Evolutionary conservation across 805 yeast species (phyloP), one percentile per base, ranked within the genome.

Genomic region (Barnettozyma vustinii): DNA sequence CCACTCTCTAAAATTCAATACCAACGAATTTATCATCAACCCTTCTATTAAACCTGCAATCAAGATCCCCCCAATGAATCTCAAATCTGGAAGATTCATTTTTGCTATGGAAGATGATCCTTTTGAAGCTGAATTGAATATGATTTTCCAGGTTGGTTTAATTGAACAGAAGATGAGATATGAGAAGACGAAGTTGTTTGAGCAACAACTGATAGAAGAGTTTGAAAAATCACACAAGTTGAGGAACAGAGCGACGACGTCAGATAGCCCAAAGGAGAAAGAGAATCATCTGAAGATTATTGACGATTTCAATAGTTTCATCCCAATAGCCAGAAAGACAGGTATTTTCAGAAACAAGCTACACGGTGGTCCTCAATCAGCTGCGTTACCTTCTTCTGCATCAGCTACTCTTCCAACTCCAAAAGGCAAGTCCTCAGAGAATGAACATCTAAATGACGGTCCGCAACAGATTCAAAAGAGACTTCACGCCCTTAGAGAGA

Each of bases 21-120:
- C 68, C 20, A 61, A 65, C 40, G 67, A 71, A 41, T 50, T 66
- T 21, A 63, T 69, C 6, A 70, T 73, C 12, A 56, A 58, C 42
- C 80, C 79, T 16, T 52, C 73, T 42, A 54, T 65, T 2, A 67
- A 62, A 16, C 68, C 66, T n/a, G 64, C 69, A 0, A 74, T 78
- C 0, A 53, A 70, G 4, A 69, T 92, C 8, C 91, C 91, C 13
- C 69, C 67, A 19, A 66, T 88, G 2, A 73, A 76, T 20, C 55
- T 90, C 35, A 74, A 69, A 39, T 71, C 95, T 0, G 71, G 71
- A 6, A 70, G 77, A 37, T 72, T 87, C 53, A 71, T 84, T 5
- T 67, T 90, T 36, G 74, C 84, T 21, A 72, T 90, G 53, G 96
- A 87, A 48, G 96, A 87, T 63, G 97, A 92, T 65, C 92, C 96